Evolutionary conservation across 208 protist genomes (phyloP), one percentile per base, ranked within the genome.

Genomic region (Acanthamoeba lenticulata): DNA sequence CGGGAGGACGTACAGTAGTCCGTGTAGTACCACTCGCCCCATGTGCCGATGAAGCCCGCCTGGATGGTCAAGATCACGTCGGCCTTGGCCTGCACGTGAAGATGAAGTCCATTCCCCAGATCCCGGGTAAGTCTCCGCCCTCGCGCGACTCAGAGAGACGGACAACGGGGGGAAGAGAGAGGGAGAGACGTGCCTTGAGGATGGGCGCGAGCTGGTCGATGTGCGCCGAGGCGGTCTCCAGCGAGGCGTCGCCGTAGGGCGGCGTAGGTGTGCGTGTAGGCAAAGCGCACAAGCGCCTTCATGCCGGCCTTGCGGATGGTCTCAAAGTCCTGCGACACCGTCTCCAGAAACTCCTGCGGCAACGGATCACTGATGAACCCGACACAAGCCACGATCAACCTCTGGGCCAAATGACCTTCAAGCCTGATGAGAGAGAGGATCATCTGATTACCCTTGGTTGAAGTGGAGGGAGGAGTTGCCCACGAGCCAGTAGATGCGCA

Each of bases 1-100:
- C n/a, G n/a, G n/a, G n/a, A n/a, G n/a, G n/a, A n/a, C n/a, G n/a
- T n/a, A n/a, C n/a, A 74, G 65, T 74, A 74, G 65, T 74, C 65
- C n/a, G 65, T 74, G 65, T 74, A 74, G 65, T 74, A 74, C 65
- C 65, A 74, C 36, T 74, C 65, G 65, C n/a, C 65, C 65, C 65
- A 74, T 11, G 65, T 74, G n/a, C 65, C 65, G n/a, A 74, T 74
- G 65, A 74, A 74, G 21, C 65, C 65, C 2, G 65, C 65, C 65
- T 74, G 65, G 9, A 74, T 42, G 24, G 65, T 74, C n/a, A 38
- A 38, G 65, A 74, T 74, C 65, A 74, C 65, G n/a, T 74, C 65
- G 13, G 65, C 65, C n/a, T 74, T 74, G 24, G 65, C 65, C 65
- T 74, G 60, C 60, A 69, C 29, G 29, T 27, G 60, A 21, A 29